phyloP scores from a whole-genome alignment of 2,329 filamentous ascomycete species.

The Talaromyces albobiverticillius region DNA sequence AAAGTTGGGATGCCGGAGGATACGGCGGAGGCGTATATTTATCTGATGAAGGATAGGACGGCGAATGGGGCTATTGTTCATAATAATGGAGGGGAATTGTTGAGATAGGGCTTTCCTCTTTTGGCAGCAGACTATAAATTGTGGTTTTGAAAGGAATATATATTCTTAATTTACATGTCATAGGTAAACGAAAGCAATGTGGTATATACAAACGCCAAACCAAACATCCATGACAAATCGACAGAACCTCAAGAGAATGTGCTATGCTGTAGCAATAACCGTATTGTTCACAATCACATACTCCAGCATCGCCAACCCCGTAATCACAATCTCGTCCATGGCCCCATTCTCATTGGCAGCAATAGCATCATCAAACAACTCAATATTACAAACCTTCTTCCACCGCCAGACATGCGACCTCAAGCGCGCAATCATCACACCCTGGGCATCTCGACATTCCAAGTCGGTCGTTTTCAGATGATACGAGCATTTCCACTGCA shows the following conservation, averaged over 20 bases:
- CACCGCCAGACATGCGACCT: background rate
- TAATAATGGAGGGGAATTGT: conserved; percentile 31
- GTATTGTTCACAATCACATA: conserved; percentile 1
- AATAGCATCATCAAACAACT: background rate
- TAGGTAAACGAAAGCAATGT: no score
- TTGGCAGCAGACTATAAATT: no score
- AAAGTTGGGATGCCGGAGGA: conserved; percentile 41
- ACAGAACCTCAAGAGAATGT: no score
- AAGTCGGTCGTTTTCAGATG: background rate
- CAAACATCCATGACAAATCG: no score
- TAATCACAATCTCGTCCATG: conserved; percentile 6
- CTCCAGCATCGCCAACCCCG: background rate
- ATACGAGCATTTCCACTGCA: background rate
- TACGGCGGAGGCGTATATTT: conserved; percentile 49
- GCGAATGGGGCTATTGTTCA: conserved; percentile 40
- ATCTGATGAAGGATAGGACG: conserved; percentile 34
- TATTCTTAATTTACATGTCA: no score
- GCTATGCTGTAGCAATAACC: background rate
- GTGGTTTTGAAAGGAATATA: no score
- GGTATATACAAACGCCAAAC: no score
- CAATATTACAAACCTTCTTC: conserved; percentile 1
- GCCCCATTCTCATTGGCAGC: background rate
- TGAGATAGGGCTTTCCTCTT: background rate
- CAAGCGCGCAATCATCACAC: background rate
- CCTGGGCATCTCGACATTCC: background rate